Conservation (phyloP, 1,139 yeast genomes). For the Blastobotrys malaysiensis region DNA sequence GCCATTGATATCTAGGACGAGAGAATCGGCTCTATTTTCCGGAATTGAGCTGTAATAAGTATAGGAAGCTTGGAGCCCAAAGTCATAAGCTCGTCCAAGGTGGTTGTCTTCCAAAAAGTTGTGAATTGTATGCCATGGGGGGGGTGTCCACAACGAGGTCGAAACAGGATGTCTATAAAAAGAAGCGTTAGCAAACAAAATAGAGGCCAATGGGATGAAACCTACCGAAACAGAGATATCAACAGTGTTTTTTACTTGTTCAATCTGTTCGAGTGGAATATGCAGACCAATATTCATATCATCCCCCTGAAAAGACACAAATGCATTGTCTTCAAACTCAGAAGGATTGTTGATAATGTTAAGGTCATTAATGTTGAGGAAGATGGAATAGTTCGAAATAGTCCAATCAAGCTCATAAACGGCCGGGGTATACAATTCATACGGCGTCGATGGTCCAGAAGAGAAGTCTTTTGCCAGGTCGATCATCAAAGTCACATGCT, state of each 20-base stretch:
- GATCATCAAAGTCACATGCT: slow-evolving; percentile 69
- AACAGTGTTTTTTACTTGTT: slow-evolving; percentile 52
- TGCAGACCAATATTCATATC: slow-evolving; percentile 43
- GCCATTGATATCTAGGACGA: slow-evolving; percentile 61
- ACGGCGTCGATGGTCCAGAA: slow-evolving; percentile 63
- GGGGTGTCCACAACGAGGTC: slow-evolving; percentile 69
- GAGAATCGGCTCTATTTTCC: slow-evolving; percentile 60
- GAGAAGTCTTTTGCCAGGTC: slow-evolving; percentile 76
- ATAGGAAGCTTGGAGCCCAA: slow-evolving; percentile 60
- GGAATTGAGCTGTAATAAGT: slow-evolving; percentile 55
- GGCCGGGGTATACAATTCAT: slow-evolving; percentile 71
- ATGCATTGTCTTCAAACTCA: slow-evolving; percentile 75
- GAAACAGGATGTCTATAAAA: slow-evolving; percentile 48
- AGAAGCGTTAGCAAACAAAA: neutral
- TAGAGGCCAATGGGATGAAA: neutral
- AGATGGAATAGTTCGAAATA: slow-evolving; percentile 52
- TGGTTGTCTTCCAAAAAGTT: slow-evolving; percentile 60
- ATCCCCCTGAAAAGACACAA: slow-evolving; percentile 66
- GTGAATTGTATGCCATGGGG: slow-evolving; percentile 82
- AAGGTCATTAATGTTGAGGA: slow-evolving; percentile 74
- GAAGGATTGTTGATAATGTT: slow-evolving; percentile 86
- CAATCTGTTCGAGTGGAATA: slow-evolving; percentile 60
- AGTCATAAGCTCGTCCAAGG: slow-evolving; percentile 62
- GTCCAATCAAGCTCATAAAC: slow-evolving; percentile 59
- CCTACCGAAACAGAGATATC: slow-evolving; percentile 41